These are phyloP conservation scores for Entrophospora sp. DNA, from an alignment of 192 early-diverging fungal genomes.

Conservation along the genomic window DNA sequence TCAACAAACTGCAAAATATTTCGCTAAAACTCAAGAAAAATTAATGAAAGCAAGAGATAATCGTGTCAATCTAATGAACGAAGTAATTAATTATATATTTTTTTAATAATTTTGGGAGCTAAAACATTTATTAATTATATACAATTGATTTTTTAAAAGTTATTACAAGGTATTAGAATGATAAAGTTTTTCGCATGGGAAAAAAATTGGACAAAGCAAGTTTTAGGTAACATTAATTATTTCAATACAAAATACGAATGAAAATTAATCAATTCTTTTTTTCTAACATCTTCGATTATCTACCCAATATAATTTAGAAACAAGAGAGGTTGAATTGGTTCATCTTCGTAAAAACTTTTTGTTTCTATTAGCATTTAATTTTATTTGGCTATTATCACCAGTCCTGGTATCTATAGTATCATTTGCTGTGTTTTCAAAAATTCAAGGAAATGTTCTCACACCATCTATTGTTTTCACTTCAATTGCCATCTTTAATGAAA, in stretches of 20 bases:
- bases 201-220: conserved; percentile 40
- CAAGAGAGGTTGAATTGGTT: conserved; percentile 28
- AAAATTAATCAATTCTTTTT: too few relatives aligned
- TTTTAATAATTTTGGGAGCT: too few relatives aligned
- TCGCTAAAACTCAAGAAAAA: conserved; percentile 40
- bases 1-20: conserved; percentile 6
- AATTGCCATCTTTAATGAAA: conserved; percentile 60
- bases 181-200: conserved; percentile 92
- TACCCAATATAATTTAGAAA: conserved; percentile 18
- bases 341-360: conserved; percentile 19
- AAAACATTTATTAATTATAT: too few relatives aligned
- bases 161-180: conserved; percentile 77
- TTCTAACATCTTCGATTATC: too few relatives aligned
- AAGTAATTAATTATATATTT: conserved; percentile 41
- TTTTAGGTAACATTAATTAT: conserved; percentile 56
- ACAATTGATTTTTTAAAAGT: too few relatives aligned
- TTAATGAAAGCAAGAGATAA: conserved; percentile 55
- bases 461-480: conserved; percentile 45
- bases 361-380: conserved; percentile 19
- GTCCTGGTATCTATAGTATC: conserved; percentile 49
- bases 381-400: conserved; percentile 49
- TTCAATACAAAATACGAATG: conserved; percentile 50
- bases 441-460: conserved; percentile 36
- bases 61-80: conserved; percentile 54
- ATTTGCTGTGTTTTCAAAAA: conserved; percentile 47